A percentile compares a stretch with the other conserved stretches of the same genome.
Conservation (phyloP, 768 basidiomycete genomes). For the Cystofilobasidium capitatum region DNA sequence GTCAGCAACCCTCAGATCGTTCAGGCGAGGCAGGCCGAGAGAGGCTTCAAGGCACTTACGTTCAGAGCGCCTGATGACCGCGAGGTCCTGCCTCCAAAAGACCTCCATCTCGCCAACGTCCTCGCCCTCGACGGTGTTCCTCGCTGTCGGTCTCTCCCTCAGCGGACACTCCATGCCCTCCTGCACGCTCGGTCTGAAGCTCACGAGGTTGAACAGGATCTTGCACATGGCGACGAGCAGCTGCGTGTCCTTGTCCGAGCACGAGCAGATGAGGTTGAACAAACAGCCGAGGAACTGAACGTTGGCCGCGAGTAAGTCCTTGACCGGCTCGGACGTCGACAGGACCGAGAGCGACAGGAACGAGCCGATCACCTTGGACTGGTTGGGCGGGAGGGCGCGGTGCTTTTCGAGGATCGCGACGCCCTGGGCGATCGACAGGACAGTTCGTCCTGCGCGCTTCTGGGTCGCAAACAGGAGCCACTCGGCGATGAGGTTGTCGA, state of each 20-base stretch:
- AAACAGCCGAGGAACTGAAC: conserved; percentile 3
- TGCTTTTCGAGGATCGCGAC: conserved; percentile 8
- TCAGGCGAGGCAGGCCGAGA: neutral
- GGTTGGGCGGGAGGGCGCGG: neutral
- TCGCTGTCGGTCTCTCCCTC: neutral
- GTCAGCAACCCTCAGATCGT: too few relatives aligned
- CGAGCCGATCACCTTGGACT: neutral
- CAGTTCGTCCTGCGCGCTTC: conserved; percentile 2
- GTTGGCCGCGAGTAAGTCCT: conserved; percentile 10
- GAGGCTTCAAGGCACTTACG: neutral
- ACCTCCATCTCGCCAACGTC: neutral
- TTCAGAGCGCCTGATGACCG: neutral
- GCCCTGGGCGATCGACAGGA: neutral
- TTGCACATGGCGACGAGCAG: neutral
- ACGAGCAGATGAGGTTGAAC: neutral
- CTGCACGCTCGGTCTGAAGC: conserved; percentile 1
- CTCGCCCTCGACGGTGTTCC: neutral
- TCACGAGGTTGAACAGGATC: neutral
- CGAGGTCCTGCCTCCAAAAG: neutral
- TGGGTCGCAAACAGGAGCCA: neutral
- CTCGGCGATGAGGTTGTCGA: neutral
- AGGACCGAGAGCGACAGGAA: neutral
- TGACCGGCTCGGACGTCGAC: neutral
- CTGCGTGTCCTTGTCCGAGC: neutral
- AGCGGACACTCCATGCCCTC: neutral